Evolutionary conservation across 140 eudicot genomes (phyloP).

Genomic region (Bidens hawaiensis): DNA sequence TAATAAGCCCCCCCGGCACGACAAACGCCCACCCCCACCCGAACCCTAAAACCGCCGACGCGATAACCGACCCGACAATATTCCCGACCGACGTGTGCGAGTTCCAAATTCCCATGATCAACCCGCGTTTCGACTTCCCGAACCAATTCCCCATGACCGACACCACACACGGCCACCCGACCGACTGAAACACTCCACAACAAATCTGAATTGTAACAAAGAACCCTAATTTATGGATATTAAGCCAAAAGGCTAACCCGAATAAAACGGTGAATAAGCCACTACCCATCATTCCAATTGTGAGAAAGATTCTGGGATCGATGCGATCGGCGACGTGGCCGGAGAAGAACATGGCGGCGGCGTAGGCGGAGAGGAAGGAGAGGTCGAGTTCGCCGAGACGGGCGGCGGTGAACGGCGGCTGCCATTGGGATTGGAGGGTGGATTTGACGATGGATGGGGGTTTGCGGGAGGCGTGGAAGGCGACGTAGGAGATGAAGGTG

Average conservation of each 20-base stretch:
- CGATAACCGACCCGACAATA: slow-evolving; percentile 74
- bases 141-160: slow-evolving; percentile 93
- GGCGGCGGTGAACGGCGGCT: too few relatives aligned
- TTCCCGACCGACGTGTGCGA: slow-evolving; percentile 91
- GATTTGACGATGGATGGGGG: slow-evolving; percentile 39
- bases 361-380: slow-evolving; percentile 63
- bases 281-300: slow-evolving; percentile 81
- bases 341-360: slow-evolving; percentile 77
- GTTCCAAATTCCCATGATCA: slow-evolving; percentile 94
- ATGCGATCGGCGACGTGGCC: slow-evolving; percentile 84
- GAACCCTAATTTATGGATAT: slow-evolving; percentile 53
- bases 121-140: slow-evolving; percentile 71
- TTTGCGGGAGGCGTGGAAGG: slow-evolving; percentile 96
- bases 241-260: slow-evolving; percentile 73
- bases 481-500: slow-evolving; percentile 84
- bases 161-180: slow-evolving; percentile 98
- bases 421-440: slow-evolving; percentile 69
- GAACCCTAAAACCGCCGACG: slow-evolving; percentile 59
- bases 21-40: slow-evolving; percentile 99
- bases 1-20: slow-evolving; percentile 60
- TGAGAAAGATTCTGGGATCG: slow-evolving; percentile 62
- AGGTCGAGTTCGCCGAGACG: slow-evolving; percentile 97
- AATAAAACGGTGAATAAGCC: slow-evolving; percentile 59
- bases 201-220: slow-evolving; percentile 51
- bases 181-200: slow-evolving; percentile 85